Evolutionary conservation across 2,329 filamentous ascomycete species (phyloP), one percentile per base, ranked within the genome.

Genomic region (Periconia sp.): DNA sequence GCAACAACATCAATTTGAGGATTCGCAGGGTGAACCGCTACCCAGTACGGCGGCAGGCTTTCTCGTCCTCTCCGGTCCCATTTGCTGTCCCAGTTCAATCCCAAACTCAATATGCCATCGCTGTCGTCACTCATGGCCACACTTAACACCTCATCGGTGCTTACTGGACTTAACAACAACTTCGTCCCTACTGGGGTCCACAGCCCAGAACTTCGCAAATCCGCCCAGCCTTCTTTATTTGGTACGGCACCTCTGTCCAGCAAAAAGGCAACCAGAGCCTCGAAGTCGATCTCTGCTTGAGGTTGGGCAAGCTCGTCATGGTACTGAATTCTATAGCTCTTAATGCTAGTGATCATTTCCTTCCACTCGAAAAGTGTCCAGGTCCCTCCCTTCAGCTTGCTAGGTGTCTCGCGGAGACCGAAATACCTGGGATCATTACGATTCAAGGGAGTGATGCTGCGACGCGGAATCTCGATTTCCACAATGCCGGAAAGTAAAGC

Each of bases 351-450:
- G 2, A 81, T 75, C 58, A 86, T 80, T n/a, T 80, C 80, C 61
- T 81, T 81, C 85, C 85, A 88, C 69, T 88, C 82, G 66, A 88
- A 86, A 0, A 81, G 81, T 0, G 85, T 86, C 85, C 85, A 88
- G 27, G 76, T 80, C 0, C 85, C 85, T 2, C 85, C 85, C 0
- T 82, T 81, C 42, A 86, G 81, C 13, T 69, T 72, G 45, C 80
- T 83, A 0, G 80, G 79, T 49, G 81, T 75, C 1, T 75, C 69
- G 40, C 79, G 79, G 2, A 85, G 72, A 14, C 74, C 73, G 82
- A 85, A 88, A 71, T 88, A 88, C 47, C 82, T 77, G 0, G 76
- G 70, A 13, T 81, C 77, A 54, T 81, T 80, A 20, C 85, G 77
- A 58, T 86, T 82, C 61, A 82, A 76, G 0, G 85, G 85, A 50